A percentile compares a stretch with the other conserved stretches of the same genome.
Conservation (phyloP, 257 asterid species). For the Solanum phureja region DNA sequence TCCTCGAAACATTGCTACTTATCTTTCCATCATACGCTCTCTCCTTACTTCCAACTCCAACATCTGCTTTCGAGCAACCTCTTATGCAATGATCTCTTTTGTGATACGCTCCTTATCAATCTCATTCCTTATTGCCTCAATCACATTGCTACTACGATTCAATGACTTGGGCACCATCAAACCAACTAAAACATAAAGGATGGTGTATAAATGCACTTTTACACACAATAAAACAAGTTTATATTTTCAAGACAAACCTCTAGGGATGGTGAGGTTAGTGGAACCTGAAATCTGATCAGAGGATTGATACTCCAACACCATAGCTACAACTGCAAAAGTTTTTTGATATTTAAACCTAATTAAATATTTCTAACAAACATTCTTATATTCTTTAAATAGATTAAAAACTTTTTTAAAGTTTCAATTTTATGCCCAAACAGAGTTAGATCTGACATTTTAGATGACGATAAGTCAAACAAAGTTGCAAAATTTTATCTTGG, state of each 20-base stretch:
- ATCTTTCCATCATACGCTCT: conserved; percentile 41
- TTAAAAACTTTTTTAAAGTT: too few species aligned
- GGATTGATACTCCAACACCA: background rate
- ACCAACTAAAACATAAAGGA: background rate
- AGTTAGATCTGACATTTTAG: too few species aligned
- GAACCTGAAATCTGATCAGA: background rate
- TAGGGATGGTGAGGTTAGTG: background rate
- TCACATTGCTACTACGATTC: background rate
- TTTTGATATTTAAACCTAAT: too few species aligned
- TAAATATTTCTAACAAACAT: too few species aligned
- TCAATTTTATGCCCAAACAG: too few species aligned
- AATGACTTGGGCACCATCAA: background rate
- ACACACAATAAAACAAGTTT: background rate
- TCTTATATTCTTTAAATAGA: too few species aligned
- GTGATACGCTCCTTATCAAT: conserved; percentile 42
- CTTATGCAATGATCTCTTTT: conserved; percentile 36
- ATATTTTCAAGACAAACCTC: background rate
- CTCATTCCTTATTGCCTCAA: background rate
- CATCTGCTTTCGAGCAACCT: conserved; percentile 29
- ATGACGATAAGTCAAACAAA: too few species aligned
- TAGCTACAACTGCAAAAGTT: background rate
- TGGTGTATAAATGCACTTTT: too few species aligned
- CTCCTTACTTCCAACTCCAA: conserved; percentile 50
- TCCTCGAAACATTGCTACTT: conserved; percentile 14
- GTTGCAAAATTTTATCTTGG: too few species aligned